phyloP scores from a whole-genome alignment of 805 yeast genomes.

The Metschnikowia noctiluminum region DNA sequence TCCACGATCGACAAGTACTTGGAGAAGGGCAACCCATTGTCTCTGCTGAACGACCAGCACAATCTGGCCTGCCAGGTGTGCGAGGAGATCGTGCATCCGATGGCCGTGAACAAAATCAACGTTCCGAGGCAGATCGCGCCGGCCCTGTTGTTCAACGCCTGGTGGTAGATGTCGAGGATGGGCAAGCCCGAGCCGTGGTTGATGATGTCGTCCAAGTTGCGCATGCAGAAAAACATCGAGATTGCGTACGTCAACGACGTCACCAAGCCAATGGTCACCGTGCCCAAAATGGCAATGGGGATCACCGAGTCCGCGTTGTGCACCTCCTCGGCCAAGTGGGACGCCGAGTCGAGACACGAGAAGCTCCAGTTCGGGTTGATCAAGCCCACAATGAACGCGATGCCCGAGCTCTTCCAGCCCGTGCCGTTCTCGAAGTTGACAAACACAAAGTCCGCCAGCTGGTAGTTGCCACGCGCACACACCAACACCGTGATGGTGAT shows the following conservation, averaged over 20 bases:
- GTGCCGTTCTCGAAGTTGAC: conserved; percentile 24
- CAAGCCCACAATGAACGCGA: conserved; percentile 22
- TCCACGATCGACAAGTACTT: conserved; percentile 35
- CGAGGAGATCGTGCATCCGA: conserved; percentile 38
- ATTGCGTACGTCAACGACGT: conserved; percentile 39
- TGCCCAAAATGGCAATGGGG: conserved; percentile 38
- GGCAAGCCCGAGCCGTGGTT: conserved; percentile 35
- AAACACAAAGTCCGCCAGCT: conserved; percentile 29
- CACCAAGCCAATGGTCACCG: conserved; percentile 39
- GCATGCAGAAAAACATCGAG: conserved; percentile 39
- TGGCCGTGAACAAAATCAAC: conserved; percentile 33
- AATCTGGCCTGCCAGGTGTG: conserved; percentile 45
- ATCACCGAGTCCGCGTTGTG: conserved; percentile 35
- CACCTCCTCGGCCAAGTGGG: conserved; percentile 43
- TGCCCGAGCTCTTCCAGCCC: conserved; percentile 20
- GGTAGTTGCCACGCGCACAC: conserved; percentile 34
- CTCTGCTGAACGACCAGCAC: conserved; percentile 44
- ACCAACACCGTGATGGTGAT: conserved; percentile 39
- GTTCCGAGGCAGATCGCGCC: conserved; percentile 38
- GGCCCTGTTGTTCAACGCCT: conserved; percentile 31
- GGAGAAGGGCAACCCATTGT: conserved; percentile 42
- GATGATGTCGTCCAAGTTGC: conserved; percentile 29
- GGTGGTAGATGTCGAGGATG: conserved; percentile 39
- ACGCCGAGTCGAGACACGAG: conserved; percentile 39
- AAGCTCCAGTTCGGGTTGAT: conserved; percentile 27